A percentile compares a stretch with the other conserved stretches of the same genome.
These are phyloP conservation scores for Castanospermum australe DNA, from an alignment of 306 rosid genomes.

Conservation along the genomic window DNA sequence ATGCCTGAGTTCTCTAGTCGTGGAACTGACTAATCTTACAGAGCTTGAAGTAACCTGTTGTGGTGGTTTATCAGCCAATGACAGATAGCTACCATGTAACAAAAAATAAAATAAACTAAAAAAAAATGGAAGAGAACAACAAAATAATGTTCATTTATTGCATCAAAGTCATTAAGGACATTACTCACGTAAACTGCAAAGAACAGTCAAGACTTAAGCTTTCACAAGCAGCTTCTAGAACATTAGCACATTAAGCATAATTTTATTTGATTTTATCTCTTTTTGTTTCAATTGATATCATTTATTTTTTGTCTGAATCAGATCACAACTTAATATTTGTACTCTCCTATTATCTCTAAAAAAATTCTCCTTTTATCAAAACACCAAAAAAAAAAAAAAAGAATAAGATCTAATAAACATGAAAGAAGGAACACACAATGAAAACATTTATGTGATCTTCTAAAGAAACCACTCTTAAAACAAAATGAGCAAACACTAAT, in stretches of 20 bases:
- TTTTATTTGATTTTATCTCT: background rate
- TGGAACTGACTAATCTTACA: conserved; percentile 63
- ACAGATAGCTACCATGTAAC: background rate
- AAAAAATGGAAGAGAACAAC: background rate
- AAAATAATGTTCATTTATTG: background rate
- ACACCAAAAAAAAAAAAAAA: too few species aligned
- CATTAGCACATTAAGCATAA: background rate
- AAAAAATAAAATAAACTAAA: too few species aligned
- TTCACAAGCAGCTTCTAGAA: background rate
- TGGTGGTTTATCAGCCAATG: conserved; percentile 20
- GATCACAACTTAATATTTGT: background rate
- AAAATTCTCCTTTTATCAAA: too few species aligned
- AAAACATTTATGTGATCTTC: too few species aligned
- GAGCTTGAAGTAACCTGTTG: conserved; percentile 65
- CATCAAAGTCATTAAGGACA: background rate
- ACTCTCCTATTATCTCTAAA: too few species aligned
- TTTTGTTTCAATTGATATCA: background rate
- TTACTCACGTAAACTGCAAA: background rate
- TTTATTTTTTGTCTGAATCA: background rate
- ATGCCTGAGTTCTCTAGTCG: conserved; percentile 51
- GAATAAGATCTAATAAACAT: too few species aligned
- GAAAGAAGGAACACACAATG: too few species aligned
- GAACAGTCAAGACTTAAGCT: background rate
- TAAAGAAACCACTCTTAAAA: too few species aligned
- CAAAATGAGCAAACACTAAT: too few species aligned